phyloP scores from a whole-genome alignment of 306 rosid genomes.

The Citrullus mucosospermus region DNA sequence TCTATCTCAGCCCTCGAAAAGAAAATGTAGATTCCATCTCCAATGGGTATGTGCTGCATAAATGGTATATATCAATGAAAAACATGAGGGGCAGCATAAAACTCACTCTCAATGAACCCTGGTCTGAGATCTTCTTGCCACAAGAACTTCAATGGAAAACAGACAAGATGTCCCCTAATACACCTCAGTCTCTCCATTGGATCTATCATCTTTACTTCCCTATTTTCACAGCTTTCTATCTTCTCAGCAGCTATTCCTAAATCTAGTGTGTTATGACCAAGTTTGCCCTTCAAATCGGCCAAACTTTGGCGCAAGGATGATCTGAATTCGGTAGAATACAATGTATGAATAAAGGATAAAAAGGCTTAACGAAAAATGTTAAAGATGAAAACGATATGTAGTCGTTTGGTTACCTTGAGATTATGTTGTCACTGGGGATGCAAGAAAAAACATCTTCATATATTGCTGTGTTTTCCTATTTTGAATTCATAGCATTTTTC shows the following conservation, averaged over 20 bases:
- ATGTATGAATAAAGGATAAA: background rate
- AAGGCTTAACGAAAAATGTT: background rate
- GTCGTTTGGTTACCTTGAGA: constrained; percentile 22
- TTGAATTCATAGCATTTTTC: background rate
- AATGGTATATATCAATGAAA: constrained; percentile 10
- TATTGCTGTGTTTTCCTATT: constrained; percentile 28
- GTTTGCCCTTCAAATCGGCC: constrained; percentile 24
- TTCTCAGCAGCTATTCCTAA: constrained; percentile 32
- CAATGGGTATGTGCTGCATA: background rate
- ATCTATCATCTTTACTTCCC: constrained; percentile 13
- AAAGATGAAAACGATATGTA: background rate
- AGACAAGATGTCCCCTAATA: constrained; percentile 30
- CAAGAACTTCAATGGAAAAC: constrained; percentile 32
- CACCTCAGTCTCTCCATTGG: constrained; percentile 23
- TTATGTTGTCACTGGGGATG: constrained; percentile 27
- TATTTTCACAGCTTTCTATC: constrained; percentile 13
- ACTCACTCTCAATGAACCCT: constrained; percentile 31
- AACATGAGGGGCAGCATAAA: constrained; percentile 37
- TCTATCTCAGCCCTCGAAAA: too few species aligned
- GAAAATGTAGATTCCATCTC: background rate
- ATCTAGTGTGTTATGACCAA: constrained; percentile 29
- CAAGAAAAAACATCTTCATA: constrained; percentile 36
- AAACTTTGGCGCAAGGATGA: constrained; percentile 25
- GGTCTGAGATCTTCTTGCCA: constrained; percentile 35
- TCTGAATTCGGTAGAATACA: constrained; percentile 9